phyloP scores from a whole-genome alignment of 768 basidiomycete species.

The Amanita phalloides region DNA sequence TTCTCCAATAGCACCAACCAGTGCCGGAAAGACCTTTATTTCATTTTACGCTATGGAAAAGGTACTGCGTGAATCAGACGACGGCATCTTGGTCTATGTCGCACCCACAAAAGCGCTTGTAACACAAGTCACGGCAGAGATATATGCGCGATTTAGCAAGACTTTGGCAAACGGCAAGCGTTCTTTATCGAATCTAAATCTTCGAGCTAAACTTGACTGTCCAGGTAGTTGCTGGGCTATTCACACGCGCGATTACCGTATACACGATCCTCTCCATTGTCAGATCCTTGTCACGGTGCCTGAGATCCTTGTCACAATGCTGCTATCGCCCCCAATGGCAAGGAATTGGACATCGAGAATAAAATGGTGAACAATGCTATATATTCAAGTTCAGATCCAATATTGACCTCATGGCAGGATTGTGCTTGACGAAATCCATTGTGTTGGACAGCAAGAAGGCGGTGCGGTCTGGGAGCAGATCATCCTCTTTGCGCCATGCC shows the following conservation, averaged over 20 bases:
- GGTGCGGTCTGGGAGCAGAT: slow-evolving; percentile 71
- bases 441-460: slow-evolving; percentile 59
- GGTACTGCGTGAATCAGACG: slow-evolving; percentile 48
- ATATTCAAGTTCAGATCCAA: neutral
- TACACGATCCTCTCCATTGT: slow-evolving; percentile 53
- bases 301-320: slow-evolving; percentile 57
- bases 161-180: slow-evolving; percentile 29
- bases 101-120: slow-evolving; percentile 72
- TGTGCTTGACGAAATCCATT: slow-evolving; percentile 58
- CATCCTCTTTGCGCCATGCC: slow-evolving; percentile 59
- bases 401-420: slow-evolving; percentile 30
- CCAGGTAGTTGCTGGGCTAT: slow-evolving; percentile 53
- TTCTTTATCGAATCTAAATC: slow-evolving; percentile 5
- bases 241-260: slow-evolving; percentile 53
- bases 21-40: slow-evolving; percentile 71
- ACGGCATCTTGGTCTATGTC: slow-evolving; percentile 61
- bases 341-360: slow-evolving; percentile 50
- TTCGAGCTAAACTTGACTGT: neutral
- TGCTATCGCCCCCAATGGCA: slow-evolving; percentile 58
- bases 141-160: slow-evolving; percentile 61
- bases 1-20: slow-evolving; percentile 42
- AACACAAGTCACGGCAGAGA: slow-evolving; percentile 59
- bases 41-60: slow-evolving; percentile 73
- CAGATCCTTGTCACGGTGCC: slow-evolving; percentile 72
- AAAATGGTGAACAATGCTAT: slow-evolving; percentile 24